Base-by-base conservation (phyloP, 768 basidiomycete species). In the Panellus pusillus region DNA sequence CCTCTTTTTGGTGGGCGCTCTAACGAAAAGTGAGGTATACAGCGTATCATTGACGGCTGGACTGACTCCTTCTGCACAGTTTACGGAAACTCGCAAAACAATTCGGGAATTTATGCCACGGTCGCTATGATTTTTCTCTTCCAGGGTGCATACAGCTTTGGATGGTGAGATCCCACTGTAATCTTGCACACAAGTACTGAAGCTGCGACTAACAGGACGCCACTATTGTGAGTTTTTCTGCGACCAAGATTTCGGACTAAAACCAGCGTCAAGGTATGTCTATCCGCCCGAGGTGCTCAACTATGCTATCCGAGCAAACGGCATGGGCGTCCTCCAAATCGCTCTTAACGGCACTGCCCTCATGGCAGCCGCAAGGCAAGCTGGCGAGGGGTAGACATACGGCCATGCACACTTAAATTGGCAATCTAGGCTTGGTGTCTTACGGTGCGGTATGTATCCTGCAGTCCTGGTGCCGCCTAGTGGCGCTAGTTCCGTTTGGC, bases 111-210 rank as follows among this genome's bases (percentile, higher is more conserved):
- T 17, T 64, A 64, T 20, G 63, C 50, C 4, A 61, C 59, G 8
- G 63, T 64, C 20, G 63, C 61, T 4, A 51, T 55, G 52, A 64
- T 64, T 11, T 64, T 64, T 54, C 52, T 64, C 8, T 64, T 64
- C 61, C 61, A 62, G 43, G 63, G 63, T 35, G 50, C 63, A 7
- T 64, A 64, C 43, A 58, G 56, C 40, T 60, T 62, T 28, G 63
- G 63, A 9, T 64, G 63, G 24, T 24, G 24, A 24, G 24, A 24
- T 24, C 24, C 24, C 24, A 24, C 24, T 24, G 24, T 24, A 6
- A 24, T 24, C 24, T 6, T 24, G 24, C 24, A 24, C 24, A 24
- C 24, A 24, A 24, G 2, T 24, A 24, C 24, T 24, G 24, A 24
- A 24, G 24, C 24, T 24, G 24, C 24, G 24, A 24, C 24, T 24